These are phyloP conservation scores for Penicillium diatomitis DNA, from an alignment of 495 filamentous ascomycete genomes.

Conservation along the genomic window DNA sequence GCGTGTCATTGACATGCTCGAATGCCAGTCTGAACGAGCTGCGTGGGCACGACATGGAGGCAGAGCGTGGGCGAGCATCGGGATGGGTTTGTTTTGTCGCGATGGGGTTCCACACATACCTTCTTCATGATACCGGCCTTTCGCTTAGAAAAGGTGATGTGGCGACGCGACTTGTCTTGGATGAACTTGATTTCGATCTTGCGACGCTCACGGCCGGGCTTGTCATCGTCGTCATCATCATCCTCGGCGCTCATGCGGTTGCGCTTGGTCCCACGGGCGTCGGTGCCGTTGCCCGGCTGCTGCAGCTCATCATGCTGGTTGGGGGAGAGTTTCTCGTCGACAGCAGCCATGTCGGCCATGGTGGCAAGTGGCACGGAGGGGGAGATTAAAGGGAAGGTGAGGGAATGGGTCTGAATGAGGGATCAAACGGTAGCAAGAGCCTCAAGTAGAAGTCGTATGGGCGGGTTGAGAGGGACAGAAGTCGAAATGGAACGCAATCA, in stretches of 20 bases:
- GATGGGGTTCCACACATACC: constrained; percentile 47
- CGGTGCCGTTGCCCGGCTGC: constrained; percentile 45
- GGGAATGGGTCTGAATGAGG: not conserved
- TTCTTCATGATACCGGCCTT: constrained; percentile 99
- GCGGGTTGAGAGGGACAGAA: constrained; percentile 1
- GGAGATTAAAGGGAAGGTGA: not conserved
- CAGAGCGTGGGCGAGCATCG: not conserved
- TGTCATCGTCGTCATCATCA: constrained; percentile 97
- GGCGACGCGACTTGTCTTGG: constrained; percentile 97
- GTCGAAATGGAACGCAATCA: constrained; percentile 7
- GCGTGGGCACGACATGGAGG: not conserved
- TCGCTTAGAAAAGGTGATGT: constrained; percentile 99
- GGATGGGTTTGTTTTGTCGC: constrained; percentile 8
- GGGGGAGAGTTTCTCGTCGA: constrained; percentile 41
- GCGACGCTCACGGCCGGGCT: constrained; percentile 93
- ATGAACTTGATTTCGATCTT: constrained; percentile 99
- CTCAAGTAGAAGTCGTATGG: too few relatives aligned
- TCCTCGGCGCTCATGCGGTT: constrained; percentile 81
- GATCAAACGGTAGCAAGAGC: not conserved
- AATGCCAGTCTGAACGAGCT: not conserved
- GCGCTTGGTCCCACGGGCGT: constrained; percentile 82
- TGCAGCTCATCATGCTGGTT: constrained; percentile 42
- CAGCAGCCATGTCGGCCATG: constrained; percentile 40
- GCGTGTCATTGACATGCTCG: not conserved
- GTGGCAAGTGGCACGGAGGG: constrained; percentile 4